phyloP scores from a whole-genome alignment of 257 asterid genomes.

The Voacanga thouarsii region DNA sequence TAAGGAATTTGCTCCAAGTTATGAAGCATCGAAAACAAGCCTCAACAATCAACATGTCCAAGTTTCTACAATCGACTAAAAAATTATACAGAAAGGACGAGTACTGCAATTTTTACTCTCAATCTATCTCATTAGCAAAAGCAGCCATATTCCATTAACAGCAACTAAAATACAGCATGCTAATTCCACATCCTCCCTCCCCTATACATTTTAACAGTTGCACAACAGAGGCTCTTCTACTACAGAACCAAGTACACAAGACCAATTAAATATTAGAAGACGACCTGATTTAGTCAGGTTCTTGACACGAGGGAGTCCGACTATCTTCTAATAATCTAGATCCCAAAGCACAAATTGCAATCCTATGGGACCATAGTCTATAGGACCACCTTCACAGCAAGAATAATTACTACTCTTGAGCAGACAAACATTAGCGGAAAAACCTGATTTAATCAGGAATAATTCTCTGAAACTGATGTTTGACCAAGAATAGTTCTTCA shows the following conservation, averaged over 20 bases:
- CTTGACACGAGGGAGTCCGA: slow-evolving; percentile 2
- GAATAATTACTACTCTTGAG: slow-evolving; percentile 6
- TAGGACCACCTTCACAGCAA: slow-evolving; percentile 19
- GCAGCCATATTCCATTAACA: not conserved
- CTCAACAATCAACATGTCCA: not conserved
- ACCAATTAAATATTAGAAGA: not conserved
- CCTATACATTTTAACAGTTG: slow-evolving; percentile 6
- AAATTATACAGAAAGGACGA: not conserved
- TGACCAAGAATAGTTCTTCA: slow-evolving; percentile 13
- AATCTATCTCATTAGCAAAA: not conserved
- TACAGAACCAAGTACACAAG: slow-evolving; percentile 9
- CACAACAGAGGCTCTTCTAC: not conserved
- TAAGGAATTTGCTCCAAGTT: not conserved
- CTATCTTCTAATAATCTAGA: slow-evolving; percentile 8
- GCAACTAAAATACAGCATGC: not conserved
- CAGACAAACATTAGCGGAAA: slow-evolving; percentile 3
- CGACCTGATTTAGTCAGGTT: not conserved
- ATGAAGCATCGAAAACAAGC: not conserved
- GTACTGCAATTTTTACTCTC: not conserved
- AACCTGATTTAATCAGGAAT: slow-evolving; percentile 2
- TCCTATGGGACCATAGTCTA: not conserved
- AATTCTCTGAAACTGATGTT: slow-evolving; percentile 9
- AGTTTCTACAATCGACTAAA: not conserved
- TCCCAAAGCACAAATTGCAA: not conserved
- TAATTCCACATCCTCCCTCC: not conserved